A percentile compares a stretch with the other conserved stretches of the same genome.
These are phyloP conservation scores for Celoporthe dispersa DNA, from an alignment of 2,329 filamentous ascomycete genomes.

Conservation along the genomic window DNA sequence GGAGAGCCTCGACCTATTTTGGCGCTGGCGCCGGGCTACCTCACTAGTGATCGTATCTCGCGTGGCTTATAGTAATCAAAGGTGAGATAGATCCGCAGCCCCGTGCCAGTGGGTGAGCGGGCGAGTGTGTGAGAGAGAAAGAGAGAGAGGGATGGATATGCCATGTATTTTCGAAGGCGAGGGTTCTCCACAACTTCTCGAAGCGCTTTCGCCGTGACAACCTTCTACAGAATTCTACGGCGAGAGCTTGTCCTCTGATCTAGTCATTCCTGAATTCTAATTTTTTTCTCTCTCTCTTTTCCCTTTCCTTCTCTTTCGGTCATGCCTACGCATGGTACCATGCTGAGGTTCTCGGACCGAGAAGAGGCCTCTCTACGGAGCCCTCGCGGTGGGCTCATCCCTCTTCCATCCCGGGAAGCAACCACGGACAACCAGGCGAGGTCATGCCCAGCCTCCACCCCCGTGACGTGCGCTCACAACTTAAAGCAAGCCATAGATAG, in stretches of 20 bases:
- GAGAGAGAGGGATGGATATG: background rate
- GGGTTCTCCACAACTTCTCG: background rate
- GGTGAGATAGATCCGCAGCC: background rate
- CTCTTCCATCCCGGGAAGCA: too few relatives aligned
- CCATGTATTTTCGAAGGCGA: background rate
- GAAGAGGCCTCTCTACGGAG: background rate
- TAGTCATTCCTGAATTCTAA: background rate
- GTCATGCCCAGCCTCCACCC: background rate
- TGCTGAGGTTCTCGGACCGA: background rate
- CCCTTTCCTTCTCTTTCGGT: too few relatives aligned
- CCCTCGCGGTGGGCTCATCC: too few relatives aligned
- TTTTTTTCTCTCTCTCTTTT: background rate
- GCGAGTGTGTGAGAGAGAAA: background rate
- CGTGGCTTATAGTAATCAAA: background rate
- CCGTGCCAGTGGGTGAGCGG: background rate
- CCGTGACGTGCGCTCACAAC: background rate
- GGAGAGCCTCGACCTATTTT: background rate
- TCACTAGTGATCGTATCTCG: background rate
- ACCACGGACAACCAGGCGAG: background rate
- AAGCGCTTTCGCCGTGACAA: background rate
- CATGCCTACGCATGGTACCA: background rate
- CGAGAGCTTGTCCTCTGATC: background rate
- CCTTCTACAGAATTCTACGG: background rate
- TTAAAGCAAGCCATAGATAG: background rate
- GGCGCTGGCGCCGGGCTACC: background rate